phyloP scores from a whole-genome alignment of 768 basidiomycete genomes.

The Tricholoma matsutake region DNA sequence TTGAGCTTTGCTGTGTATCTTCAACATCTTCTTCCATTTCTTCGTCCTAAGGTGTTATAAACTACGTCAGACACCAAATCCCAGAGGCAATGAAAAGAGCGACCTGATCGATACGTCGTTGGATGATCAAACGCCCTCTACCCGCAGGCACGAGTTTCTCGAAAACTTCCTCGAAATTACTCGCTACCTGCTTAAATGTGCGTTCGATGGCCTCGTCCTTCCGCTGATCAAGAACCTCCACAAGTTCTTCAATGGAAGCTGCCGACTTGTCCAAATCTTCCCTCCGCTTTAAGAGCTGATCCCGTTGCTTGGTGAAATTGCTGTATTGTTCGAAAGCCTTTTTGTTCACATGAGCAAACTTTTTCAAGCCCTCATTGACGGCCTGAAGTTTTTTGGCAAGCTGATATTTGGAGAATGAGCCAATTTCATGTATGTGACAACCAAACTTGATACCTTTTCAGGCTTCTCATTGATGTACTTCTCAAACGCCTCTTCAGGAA shows the following conservation, averaged over 20 bases:
- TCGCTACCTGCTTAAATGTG: conserved; percentile 97
- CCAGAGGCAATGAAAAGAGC: conserved; percentile 9
- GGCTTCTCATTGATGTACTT: conserved; percentile 88
- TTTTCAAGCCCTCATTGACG: conserved; percentile 91
- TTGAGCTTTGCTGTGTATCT: conserved; percentile 66
- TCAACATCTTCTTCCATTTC: conserved; percentile 71
- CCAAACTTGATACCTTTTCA: conserved; percentile 62
- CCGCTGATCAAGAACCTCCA: conserved; percentile 90
- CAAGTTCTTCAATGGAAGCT: conserved; percentile 85
- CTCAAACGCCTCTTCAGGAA: conserved; percentile 96
- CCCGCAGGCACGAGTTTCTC: conserved; percentile 95
- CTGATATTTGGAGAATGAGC: conserved; percentile 38
- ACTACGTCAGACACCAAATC: background rate
- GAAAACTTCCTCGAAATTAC: conserved; percentile 96
- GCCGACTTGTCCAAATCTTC: conserved; percentile 92
- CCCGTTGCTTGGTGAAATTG: conserved; percentile 96
- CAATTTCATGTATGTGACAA: background rate
- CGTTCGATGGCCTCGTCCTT: conserved; percentile 99
- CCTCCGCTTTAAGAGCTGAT: conserved; percentile 81
- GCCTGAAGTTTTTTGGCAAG: conserved; percentile 90
- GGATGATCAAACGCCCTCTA: conserved; percentile 87
- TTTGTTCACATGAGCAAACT: conserved; percentile 98
- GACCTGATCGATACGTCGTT: conserved; percentile 84
- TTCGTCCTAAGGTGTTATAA: conserved; percentile 50
- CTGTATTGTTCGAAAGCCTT: conserved; percentile 99